Evolutionary conservation across 306 rosid species (phyloP).

Genomic region (Castanea crenata): DNA sequence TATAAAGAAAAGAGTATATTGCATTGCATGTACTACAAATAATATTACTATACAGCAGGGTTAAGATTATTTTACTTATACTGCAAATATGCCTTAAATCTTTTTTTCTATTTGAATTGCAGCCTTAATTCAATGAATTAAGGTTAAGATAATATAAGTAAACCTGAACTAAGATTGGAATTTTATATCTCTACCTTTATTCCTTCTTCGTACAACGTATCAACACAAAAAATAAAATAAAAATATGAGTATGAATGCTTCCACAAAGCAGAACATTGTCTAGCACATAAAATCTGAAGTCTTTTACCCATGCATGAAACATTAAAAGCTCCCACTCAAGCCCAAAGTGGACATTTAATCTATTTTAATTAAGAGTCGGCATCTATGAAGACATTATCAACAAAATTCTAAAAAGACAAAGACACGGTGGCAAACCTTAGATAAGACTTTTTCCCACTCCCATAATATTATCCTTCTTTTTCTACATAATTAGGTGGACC

Average conservation of each 20-base stretch:
- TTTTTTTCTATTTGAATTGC: no score
- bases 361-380: neutral
- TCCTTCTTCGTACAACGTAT: no score
- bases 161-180: no score
- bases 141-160: no score
- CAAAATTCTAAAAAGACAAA: no score
- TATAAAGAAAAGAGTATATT: no score
- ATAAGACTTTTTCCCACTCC: constrained; percentile 28
- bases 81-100: no score
- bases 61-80: no score
- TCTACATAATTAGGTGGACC: constrained; percentile 18
- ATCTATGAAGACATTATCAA: constrained; percentile 13
- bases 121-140: no score
- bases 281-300: neutral
- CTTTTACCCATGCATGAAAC: neutral
- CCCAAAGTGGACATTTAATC: constrained; percentile 12
- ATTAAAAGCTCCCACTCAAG: neutral
- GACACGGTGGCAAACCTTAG: constrained; percentile 21
- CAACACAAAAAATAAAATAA: neutral
- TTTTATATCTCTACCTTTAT: no score
- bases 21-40: no score
- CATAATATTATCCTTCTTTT: constrained; percentile 10
- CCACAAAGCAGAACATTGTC: constrained; percentile 5
- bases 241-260: neutral
- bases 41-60: no score